Evolutionary conservation across 352 stramenopile genomes (phyloP).

Genomic region (Phytophthora cryptogea): DNA sequence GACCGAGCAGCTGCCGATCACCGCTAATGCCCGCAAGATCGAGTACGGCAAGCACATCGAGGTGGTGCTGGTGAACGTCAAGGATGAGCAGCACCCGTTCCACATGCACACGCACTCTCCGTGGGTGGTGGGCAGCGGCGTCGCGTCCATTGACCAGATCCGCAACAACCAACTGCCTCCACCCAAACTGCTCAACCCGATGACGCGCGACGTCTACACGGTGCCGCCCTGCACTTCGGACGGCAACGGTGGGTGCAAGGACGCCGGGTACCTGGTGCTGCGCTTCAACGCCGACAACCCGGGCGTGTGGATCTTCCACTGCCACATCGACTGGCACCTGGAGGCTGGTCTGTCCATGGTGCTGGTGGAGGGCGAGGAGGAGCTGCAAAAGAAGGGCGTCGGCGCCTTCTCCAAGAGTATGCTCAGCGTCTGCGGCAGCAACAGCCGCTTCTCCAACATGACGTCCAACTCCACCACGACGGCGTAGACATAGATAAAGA

Average conservation of each 20-base stretch:
- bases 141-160: constrained; percentile 30
- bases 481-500: not conserved
- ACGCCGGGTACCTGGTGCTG: constrained; percentile 37
- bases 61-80: constrained; percentile 39
- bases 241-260: constrained; percentile 20
- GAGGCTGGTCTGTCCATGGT: constrained; percentile 35
- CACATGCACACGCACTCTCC: constrained; percentile 44
- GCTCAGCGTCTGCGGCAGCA: constrained; percentile 24
- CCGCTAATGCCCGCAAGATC: constrained; percentile 20
- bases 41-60: constrained; percentile 38
- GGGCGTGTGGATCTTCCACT: constrained; percentile 47
- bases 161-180: constrained; percentile 18
- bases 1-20: constrained; percentile 24
- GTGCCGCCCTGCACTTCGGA: constrained; percentile 32
- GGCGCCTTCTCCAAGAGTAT: constrained; percentile 27
- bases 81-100: constrained; percentile 43
- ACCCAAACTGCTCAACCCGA: constrained; percentile 35
- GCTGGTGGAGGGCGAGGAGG: constrained; percentile 25
- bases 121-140: constrained; percentile 33
- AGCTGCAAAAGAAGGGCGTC: constrained; percentile 19
- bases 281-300: constrained; percentile 42
- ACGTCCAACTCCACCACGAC: constrained; percentile 10
- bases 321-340: constrained; percentile 48
- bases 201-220: constrained; percentile 38
- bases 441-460: constrained; percentile 18